Conservation (phyloP, 129 eudicot genomes). For the Calendula officinalis region DNA sequence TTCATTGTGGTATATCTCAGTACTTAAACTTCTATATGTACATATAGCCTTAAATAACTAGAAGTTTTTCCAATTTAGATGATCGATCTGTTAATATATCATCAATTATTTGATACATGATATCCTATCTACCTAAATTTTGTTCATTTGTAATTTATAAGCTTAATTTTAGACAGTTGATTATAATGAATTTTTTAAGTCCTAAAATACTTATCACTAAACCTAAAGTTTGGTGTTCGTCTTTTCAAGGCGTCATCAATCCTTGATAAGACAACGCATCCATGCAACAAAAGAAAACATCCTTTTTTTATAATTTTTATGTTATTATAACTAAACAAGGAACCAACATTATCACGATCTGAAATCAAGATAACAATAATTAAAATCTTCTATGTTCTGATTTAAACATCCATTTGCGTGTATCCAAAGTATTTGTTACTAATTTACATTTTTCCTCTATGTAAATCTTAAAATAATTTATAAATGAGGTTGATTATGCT, state of each 20-base stretch:
- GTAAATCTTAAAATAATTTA: too few species aligned
- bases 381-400: too few species aligned
- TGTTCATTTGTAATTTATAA: not conserved
- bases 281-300: not conserved
- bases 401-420: too few species aligned
- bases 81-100: slow-evolving; percentile 1
- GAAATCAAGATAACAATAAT: too few species aligned
- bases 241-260: not conserved
- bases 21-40: not conserved
- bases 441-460: too few species aligned
- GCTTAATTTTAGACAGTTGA: not conserved
- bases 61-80: slow-evolving; percentile 7
- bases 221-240: not conserved
- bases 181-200: not conserved
- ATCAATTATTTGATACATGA: not conserved
- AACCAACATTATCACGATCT: not conserved
- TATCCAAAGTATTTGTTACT: too few species aligned
- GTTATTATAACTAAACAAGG: not conserved
- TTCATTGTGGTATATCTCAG: not conserved
- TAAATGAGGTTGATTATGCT: too few species aligned
- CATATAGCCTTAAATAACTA: slow-evolving; percentile 20
- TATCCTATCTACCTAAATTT: not conserved
- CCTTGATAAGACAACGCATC: not conserved
- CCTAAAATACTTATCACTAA: not conserved
- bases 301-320: not conserved